Evolutionary conservation across 2,329 filamentous ascomycete genomes (phyloP).

Genomic region (Fusarium humuli): DNA sequence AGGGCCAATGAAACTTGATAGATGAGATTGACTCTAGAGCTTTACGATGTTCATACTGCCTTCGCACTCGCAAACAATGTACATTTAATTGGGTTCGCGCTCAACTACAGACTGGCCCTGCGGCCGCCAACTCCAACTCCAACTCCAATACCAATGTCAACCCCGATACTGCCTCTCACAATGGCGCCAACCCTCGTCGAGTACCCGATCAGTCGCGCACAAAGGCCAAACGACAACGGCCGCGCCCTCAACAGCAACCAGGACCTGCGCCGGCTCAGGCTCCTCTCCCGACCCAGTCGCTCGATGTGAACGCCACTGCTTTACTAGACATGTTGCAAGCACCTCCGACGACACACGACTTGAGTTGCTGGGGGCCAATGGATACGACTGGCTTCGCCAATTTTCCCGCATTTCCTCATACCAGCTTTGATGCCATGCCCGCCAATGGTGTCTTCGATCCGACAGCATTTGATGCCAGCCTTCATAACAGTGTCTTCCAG

Average conservation of each 20-base stretch:
- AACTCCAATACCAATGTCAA: constrained; percentile 19
- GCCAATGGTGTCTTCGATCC: constrained; percentile 42
- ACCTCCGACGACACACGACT: constrained; percentile 44
- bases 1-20: constrained; percentile 36
- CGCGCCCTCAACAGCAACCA: constrained; percentile 40
- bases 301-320: constrained; percentile 46
- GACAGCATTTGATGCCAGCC: constrained; percentile 40
- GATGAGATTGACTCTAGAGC: constrained; percentile 47
- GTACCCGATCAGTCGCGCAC: constrained; percentile 43
- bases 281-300: constrained; percentile 39
- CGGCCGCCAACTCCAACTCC: constrained; percentile 20
- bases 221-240: constrained; percentile 46
- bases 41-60: constrained; percentile 46
- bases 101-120: constrained; percentile 44
- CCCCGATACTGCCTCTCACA: constrained; percentile 32
- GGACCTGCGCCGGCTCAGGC: constrained; percentile 41
- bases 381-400: constrained; percentile 43
- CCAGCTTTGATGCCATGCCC: constrained; percentile 45
- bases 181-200: constrained; percentile 36
- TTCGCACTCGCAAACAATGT: constrained; percentile 47
- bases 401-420: constrained; percentile 39
- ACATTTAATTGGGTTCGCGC: constrained; percentile 47
- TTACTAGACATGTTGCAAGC: constrained; percentile 47
- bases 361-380: constrained; percentile 46
- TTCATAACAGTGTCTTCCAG: constrained; percentile 41